phyloP scores from a whole-genome alignment of 2,329 filamentous ascomycete species.

The Fusarium graminum region DNA sequence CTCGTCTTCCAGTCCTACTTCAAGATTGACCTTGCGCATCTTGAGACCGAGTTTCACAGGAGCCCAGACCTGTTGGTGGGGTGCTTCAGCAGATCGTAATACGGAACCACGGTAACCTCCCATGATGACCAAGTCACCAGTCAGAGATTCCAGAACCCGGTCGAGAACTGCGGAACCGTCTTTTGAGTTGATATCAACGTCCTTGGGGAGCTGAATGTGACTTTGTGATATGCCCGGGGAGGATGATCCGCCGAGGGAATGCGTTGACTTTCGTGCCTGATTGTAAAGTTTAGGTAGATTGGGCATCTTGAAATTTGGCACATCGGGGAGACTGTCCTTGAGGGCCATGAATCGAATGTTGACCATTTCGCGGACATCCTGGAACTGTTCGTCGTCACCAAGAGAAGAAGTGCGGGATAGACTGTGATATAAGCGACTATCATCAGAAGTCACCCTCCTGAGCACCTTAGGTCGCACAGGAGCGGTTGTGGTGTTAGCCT shows the following conservation, averaged over 20 bases:
- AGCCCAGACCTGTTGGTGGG: slow-evolving; percentile 91
- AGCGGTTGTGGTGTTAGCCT: slow-evolving; percentile 13
- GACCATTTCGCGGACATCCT: slow-evolving; percentile 83
- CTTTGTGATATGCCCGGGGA: slow-evolving; percentile 45
- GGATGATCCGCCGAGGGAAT: slow-evolving; percentile 52
- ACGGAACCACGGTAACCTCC: slow-evolving; percentile 93
- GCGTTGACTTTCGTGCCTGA: slow-evolving; percentile 49
- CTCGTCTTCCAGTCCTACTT: slow-evolving; percentile 83
- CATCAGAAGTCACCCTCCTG: slow-evolving; percentile 65
- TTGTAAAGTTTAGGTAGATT: slow-evolving; percentile 67
- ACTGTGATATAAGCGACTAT: slow-evolving; percentile 81
- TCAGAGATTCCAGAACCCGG: slow-evolving; percentile 73
- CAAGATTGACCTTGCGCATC: slow-evolving; percentile 89
- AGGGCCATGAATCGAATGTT: slow-evolving; percentile 93
- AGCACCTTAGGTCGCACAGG: slow-evolving; percentile 47
- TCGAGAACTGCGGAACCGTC: slow-evolving; percentile 59
- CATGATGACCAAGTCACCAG: slow-evolving; percentile 87
- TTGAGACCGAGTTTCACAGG: slow-evolving; percentile 94
- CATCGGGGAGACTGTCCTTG: slow-evolving; percentile 85
- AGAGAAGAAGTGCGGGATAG: slow-evolving; percentile 84
- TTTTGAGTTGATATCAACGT: slow-evolving; percentile 31
- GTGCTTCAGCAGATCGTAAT: slow-evolving; percentile 83
- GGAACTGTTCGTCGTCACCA: slow-evolving; percentile 85
- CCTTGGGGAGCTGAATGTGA: slow-evolving; percentile 46
- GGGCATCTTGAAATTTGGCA: slow-evolving; percentile 80